Conservation (phyloP, 108 stramenopile species). For the Skeletonema costatum region DNA sequence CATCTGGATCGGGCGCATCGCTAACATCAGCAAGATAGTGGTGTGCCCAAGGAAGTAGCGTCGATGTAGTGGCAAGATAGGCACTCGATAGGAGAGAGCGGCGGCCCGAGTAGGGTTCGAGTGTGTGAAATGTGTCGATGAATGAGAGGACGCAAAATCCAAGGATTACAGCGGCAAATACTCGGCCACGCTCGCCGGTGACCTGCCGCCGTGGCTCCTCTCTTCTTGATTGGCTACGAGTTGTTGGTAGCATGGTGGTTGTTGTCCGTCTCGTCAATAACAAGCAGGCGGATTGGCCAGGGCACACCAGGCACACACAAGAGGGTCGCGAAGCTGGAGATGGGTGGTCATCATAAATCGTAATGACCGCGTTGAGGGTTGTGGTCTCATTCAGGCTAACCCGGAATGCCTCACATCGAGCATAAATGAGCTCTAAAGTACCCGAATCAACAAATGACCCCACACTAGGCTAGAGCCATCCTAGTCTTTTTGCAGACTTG, state of each 20-base stretch:
- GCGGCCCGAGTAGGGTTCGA: slow-evolving; percentile 13
- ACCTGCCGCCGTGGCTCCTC: not conserved
- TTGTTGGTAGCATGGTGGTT: not conserved
- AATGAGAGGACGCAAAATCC: not conserved
- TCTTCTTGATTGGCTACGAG: not conserved
- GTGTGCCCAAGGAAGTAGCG: slow-evolving; percentile 45
- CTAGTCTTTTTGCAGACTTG: no score
- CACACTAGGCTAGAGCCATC: no score
- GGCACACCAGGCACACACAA: no score
- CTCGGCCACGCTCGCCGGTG: not conserved
- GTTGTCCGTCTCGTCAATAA: not conserved
- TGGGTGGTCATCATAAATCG: no score
- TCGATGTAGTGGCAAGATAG: slow-evolving; percentile 34
- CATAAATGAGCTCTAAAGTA: no score
- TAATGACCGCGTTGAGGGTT: no score
- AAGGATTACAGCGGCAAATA: not conserved
- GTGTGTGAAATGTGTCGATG: not conserved
- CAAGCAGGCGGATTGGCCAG: no score
- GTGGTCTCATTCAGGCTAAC: no score
- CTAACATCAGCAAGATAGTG: slow-evolving; percentile 39
- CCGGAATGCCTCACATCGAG: no score
- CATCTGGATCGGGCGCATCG: slow-evolving; percentile 21
- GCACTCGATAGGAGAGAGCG: slow-evolving; percentile 32
- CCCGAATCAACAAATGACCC: no score
- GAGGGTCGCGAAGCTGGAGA: no score